These are phyloP conservation scores for Fonsecaea pugnacius DNA, from an alignment of 2,329 filamentous ascomycete species.

Conservation along the genomic window DNA sequence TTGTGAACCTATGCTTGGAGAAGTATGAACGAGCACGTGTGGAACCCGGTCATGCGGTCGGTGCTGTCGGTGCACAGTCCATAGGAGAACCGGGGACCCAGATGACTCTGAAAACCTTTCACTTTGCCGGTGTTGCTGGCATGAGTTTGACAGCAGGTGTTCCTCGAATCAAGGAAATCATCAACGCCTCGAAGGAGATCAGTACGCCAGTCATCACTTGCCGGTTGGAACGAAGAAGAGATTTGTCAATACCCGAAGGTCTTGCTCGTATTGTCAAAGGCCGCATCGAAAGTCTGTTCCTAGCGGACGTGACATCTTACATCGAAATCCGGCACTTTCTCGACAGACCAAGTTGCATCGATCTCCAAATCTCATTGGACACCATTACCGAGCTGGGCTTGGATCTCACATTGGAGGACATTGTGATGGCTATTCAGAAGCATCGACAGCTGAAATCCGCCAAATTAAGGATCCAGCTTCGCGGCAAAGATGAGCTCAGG, in stretches of 20 bases:
- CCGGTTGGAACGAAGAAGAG: slow-evolving; percentile 56
- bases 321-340: slow-evolving; percentile 80
- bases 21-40: slow-evolving; percentile 92
- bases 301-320: slow-evolving; percentile 78
- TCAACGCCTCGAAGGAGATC: slow-evolving; percentile 94
- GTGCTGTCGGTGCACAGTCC: slow-evolving; percentile 93
- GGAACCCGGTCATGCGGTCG: slow-evolving; percentile 93
- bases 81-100: slow-evolving; percentile 98
- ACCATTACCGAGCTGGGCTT: slow-evolving; percentile 81
- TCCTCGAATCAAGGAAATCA: slow-evolving; percentile 99
- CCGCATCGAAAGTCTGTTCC: slow-evolving; percentile 90
- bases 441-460: slow-evolving; percentile 75
- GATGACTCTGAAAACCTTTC: slow-evolving; percentile 99
- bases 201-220: slow-evolving; percentile 93
- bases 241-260: slow-evolving; percentile 37
- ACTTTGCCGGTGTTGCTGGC: slow-evolving; percentile 98
- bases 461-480: slow-evolving; percentile 65
- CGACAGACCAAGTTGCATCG: slow-evolving; percentile 65
- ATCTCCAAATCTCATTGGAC: slow-evolving; percentile 78
- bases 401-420: slow-evolving; percentile 73
- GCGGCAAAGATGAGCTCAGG: slow-evolving; percentile 65
- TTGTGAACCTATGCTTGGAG: slow-evolving; percentile 79
- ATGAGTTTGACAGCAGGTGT: slow-evolving; percentile 99
- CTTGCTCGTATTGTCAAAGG: slow-evolving; percentile 85
- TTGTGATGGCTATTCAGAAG: slow-evolving; percentile 74